Conservation (phyloP, 1,284 basidiomycete genomes). For the Moesziomyces sp. region DNA sequence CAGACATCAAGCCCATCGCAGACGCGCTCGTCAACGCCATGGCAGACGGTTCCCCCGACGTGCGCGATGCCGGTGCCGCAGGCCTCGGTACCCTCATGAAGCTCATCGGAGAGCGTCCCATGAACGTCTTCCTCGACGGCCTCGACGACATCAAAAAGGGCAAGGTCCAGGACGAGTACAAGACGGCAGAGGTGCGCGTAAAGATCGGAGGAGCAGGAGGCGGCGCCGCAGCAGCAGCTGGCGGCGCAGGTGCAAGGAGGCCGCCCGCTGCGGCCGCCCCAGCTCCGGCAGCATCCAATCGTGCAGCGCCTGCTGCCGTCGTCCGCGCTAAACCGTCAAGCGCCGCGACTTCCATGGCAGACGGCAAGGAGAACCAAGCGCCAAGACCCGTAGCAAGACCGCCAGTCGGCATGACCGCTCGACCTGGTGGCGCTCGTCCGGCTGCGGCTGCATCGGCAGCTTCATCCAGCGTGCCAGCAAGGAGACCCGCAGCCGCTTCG, state of each 20-base stretch:
- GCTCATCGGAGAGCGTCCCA: constrained; percentile 92
- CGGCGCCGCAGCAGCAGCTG: constrained; percentile 17
- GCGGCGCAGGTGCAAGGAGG: constrained; percentile 20
- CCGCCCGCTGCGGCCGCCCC: constrained; percentile 17
- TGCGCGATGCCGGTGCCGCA: constrained; percentile 86
- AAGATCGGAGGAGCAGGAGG: constrained; percentile 46
- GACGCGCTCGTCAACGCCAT: constrained; percentile 81
- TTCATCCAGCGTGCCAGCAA: constrained; percentile 59
- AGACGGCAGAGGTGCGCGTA: constrained; percentile 67
- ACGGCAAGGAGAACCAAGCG: constrained; percentile 40
- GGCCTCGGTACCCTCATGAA: constrained; percentile 94
- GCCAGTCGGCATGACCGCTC: constrained; percentile 20
- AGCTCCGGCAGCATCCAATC: constrained; percentile 24
- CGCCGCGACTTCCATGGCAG: constrained; percentile 16
- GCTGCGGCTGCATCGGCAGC: constrained; percentile 15
- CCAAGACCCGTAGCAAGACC: constrained; percentile 35
- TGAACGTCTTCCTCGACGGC: constrained; percentile 87
- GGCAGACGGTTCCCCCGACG: constrained; percentile 89
- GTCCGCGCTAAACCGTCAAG: constrained; percentile 28
- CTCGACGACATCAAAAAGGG: constrained; percentile 88
- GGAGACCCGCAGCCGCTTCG: constrained; percentile 71
- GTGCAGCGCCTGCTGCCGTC: constrained; percentile 25
- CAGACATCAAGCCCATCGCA: constrained; percentile 85
- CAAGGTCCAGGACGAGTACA: constrained; percentile 92
- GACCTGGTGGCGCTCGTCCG: constrained; percentile 19